These are phyloP conservation scores for Aspergillus aculeatus DNA, from an alignment of 2,329 filamentous ascomycete species.

Conservation along the genomic window DNA sequence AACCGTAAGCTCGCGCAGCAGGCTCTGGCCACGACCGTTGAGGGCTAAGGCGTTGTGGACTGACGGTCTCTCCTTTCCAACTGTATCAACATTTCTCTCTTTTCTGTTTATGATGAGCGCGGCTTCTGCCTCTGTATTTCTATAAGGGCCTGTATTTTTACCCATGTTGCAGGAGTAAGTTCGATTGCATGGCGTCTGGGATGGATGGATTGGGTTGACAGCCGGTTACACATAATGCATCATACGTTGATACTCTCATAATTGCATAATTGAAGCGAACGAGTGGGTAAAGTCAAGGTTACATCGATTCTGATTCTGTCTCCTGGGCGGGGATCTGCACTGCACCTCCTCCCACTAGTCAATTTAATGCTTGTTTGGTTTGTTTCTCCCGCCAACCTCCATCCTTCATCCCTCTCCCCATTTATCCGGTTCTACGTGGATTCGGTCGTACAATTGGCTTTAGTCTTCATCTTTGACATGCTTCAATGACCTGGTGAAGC, in stretches of 20 bases:
- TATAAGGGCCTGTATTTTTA: not conserved
- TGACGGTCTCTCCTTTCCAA: not conserved
- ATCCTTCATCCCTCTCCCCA: no score
- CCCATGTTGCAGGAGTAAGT: not conserved
- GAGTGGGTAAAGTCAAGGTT: no score
- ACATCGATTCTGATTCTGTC: no score
- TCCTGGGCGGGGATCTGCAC: no score
- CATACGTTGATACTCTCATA: no score
- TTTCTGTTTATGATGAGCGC: not conserved
- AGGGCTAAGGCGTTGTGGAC: not conserved
- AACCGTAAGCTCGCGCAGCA: constrained; percentile 46
- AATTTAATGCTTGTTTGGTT: not conserved
- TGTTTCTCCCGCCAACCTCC: not conserved
- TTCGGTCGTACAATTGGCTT: not conserved
- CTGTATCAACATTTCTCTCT: not conserved
- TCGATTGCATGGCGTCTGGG: not conserved
- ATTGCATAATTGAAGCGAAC: no score
- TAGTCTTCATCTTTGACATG: not conserved
- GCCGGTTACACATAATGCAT: not conserved
- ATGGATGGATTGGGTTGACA: not conserved
- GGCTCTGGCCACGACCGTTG: constrained; percentile 30
- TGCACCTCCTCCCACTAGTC: no score
- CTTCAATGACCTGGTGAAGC: not conserved
- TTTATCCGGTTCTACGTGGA: not conserved
- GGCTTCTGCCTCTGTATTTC: not conserved